phyloP scores from a whole-genome alignment of 108 stramenopile species.

The Fistulifera pelliculosa region DNA sequence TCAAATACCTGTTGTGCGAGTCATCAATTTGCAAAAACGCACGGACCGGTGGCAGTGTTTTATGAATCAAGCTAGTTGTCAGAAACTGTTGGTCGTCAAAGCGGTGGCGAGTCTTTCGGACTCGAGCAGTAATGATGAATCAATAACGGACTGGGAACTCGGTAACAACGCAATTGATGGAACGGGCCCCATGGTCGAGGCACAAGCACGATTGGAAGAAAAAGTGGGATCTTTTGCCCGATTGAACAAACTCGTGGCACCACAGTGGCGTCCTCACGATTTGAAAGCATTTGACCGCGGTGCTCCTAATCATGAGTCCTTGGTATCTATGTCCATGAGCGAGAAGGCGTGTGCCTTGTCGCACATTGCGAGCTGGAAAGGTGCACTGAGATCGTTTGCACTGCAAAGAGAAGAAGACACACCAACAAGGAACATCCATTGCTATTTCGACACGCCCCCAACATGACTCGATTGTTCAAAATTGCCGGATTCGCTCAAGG shows the following conservation, averaged over 20 bases:
- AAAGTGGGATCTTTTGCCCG: conserved; percentile 13
- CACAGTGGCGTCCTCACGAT: conserved; percentile 66
- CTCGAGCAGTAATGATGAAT: neutral
- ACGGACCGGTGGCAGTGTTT: conserved; percentile 50
- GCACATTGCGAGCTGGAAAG: conserved; percentile 63
- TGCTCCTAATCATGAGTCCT: conserved; percentile 37
- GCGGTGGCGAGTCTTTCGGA: conserved; percentile 28
- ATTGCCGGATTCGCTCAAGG: conserved; percentile 68
- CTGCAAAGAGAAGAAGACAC: conserved; percentile 9
- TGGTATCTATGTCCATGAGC: conserved; percentile 36
- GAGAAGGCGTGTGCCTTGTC: conserved; percentile 71
- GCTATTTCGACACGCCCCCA: conserved; percentile 6
- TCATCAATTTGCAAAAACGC: conserved; percentile 64
- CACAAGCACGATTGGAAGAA: conserved; percentile 22
- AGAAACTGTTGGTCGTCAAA: conserved; percentile 38
- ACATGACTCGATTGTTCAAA: conserved; percentile 22
- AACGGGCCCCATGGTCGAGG: conserved; percentile 20
- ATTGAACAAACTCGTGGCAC: conserved; percentile 36
- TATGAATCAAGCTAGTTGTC: conserved; percentile 37
- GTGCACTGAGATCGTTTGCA: conserved; percentile 20
- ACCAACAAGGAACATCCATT: neutral
- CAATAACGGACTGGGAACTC: conserved; percentile 13
- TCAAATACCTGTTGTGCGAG: conserved; percentile 33
- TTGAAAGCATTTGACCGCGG: conserved; percentile 62
- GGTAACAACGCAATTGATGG: conserved; percentile 70